Conservation (phyloP, 331 rosid genomes). For the Quercus tomentella region DNA sequence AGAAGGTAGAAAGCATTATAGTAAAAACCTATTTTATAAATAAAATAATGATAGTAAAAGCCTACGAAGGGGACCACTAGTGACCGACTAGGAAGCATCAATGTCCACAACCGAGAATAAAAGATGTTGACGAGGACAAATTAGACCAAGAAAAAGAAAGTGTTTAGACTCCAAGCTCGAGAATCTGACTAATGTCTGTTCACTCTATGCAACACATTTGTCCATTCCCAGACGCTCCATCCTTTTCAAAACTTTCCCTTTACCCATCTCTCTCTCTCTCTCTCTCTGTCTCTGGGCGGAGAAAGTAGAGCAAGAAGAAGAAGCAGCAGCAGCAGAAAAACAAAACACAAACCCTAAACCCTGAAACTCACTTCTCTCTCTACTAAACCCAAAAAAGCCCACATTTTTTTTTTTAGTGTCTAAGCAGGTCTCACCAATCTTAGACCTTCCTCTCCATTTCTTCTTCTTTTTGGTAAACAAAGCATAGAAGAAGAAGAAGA, state of each 20-base stretch:
- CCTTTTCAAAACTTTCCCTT: conserved; percentile 13
- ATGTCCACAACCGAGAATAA: not conserved
- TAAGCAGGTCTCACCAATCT: not conserved
- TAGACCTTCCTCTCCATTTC: not conserved
- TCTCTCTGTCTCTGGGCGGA: not conserved
- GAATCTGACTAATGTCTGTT: conserved; percentile 31
- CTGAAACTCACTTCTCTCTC: not conserved
- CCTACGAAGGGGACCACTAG: too few species aligned
- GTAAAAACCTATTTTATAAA: too few species aligned
- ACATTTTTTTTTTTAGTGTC: not conserved
- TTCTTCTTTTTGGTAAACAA: not conserved
- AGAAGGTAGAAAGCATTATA: rapidly evolving
- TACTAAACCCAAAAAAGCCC: not conserved
- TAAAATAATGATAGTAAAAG: too few species aligned
- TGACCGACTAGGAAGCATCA: too few species aligned
- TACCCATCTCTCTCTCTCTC: not conserved
- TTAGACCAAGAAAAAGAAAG: conserved; percentile 20
- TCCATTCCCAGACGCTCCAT: conserved; percentile 11
- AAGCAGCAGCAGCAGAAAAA: too few species aligned
- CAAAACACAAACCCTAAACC: conserved; percentile 35
- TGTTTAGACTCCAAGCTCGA: conserved; percentile 30
- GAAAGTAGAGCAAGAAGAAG: not conserved
- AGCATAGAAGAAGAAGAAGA: not conserved
- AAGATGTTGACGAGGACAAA: conserved; percentile 15
- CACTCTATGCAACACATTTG: conserved; percentile 25